Conservation (phyloP, 139 green algal species). For the Chlorella vulgaris region DNA sequence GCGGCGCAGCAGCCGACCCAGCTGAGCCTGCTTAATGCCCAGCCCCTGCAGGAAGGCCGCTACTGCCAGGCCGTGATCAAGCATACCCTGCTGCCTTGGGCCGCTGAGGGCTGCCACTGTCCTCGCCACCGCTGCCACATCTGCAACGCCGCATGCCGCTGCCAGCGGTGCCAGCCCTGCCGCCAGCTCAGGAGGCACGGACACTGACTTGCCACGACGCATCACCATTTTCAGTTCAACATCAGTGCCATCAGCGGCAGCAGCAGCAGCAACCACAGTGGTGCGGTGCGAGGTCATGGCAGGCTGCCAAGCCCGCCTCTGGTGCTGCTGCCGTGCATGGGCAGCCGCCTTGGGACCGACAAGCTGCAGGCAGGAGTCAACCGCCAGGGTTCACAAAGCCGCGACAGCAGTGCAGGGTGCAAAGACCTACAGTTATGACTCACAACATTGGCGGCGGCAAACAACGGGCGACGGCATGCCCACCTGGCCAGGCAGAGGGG, state of each 20-base stretch:
- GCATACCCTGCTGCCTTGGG: not conserved
- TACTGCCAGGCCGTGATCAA: not conserved
- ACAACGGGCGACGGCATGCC: too few relatives aligned
- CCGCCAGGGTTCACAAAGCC: too few relatives aligned
- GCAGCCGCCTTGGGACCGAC: too few relatives aligned
- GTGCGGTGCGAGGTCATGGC: too few relatives aligned
- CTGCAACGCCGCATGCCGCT: not conserved
- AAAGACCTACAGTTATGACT: too few relatives aligned
- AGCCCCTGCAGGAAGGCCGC: not conserved
- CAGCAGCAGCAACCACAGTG: too few relatives aligned
- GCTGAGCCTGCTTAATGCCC: not conserved
- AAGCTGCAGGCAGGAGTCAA: too few relatives aligned
- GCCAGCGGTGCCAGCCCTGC: constrained; percentile 3
- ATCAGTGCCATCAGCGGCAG: not conserved
- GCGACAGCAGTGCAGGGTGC: too few relatives aligned
- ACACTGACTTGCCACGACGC: not conserved
- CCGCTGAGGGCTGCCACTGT: not conserved
- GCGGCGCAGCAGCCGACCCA: not conserved
- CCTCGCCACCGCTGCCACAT: not conserved
- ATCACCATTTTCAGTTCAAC: not conserved
- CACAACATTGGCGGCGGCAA: too few relatives aligned
- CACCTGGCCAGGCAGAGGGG: too few relatives aligned
- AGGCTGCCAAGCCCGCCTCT: too few relatives aligned
- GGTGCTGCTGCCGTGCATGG: too few relatives aligned
- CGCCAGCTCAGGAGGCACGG: not conserved